Evolutionary conservation across 2,329 filamentous ascomycete genomes (phyloP), one percentile per base, ranked within the genome.

Genomic region (Boeremia lycopersici): DNA sequence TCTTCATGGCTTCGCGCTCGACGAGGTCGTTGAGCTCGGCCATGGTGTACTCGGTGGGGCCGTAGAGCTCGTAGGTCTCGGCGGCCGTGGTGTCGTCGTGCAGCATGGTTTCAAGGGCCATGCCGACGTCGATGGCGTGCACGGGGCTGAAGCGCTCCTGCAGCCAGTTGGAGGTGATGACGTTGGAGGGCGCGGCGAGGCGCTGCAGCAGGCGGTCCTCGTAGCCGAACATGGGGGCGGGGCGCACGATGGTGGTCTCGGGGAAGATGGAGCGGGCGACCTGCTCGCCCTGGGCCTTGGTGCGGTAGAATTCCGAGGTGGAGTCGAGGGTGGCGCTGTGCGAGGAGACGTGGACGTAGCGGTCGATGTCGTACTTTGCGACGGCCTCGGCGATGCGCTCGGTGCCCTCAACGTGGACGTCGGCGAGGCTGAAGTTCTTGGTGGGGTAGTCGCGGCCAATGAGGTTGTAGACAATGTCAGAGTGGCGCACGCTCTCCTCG

Each of bases 351-450:
- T 99, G 95, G 62, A 99, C 92, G 77, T 91, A 99, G 62, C 95
- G 88, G 78, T 99, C 95, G 64, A 97, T 87, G 70, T 99, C 93
- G 78, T 99, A 99, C 79, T 99, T 99, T 69, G 93, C 95, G 48
- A 92, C 91, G 48, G 95, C 92, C 74, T 96, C 91, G 45, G 86
- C 91, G 69, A 99, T 99, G 65, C 95, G 89, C 79, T 96, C 89
- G 15, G 90, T 89, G 59, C 93, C 92, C 75, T 96, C 92, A 34
- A 98, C 86, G 70, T 99, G 92, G 36, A 98, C 92, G 74, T 98
- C 93, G 68, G 91, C 89, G 57, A 96, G 83, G 52, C 89, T 86
- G 78, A 97, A 99, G 83, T 99, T 99, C 83, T 99, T 99, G 68
- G 95, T 99, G 62, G 93, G 90, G 76, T 98, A 98, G 76, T 93